Base-by-base conservation (phyloP, 2,329 filamentous ascomycete species). In the Exophiala sp. region DNA sequence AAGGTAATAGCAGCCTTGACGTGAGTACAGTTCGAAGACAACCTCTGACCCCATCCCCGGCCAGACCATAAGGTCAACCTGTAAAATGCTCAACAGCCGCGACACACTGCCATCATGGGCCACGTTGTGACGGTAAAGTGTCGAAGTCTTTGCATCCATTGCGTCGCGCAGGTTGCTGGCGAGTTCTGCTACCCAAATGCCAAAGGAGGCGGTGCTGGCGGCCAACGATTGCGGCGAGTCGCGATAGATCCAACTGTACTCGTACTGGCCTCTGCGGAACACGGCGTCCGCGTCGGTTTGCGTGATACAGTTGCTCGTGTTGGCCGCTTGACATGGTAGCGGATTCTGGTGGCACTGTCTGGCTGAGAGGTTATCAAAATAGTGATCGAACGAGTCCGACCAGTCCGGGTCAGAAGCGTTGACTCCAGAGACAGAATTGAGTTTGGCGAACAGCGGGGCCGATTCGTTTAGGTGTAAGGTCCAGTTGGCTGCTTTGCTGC, bases 291-390 rank as follows among this genome's bases (percentile, higher is more conserved):
- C 82, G 37, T 82, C 70, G 0, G 69, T 65, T 59, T 81, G 80
- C 2, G 77, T 77, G 34, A 90, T 70, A 62, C 87, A 91, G 46
- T 76, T 73, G 53, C 74, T 74, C 68, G 50, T 66, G 40, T 60
- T 56, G 14, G 73, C 66, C 5, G 76, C 65, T 55, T 77, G 79
- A 68, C 86, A 91, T 0, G 86, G 87, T 0, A 90, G 70, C 0
- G 85, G 78, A 61, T 85, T 86, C 14, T 67, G 70, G 63, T 93
- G 86, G 65, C 87, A 93, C 63, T 88, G 83, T 0, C 86, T 77
- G 0, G 86, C 83, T 0, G 85, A 88, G 1, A 93, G 75, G 62
- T 89, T 93, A 65, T 93, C 88, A 61, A 83, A 93, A 70, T 93
- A 93, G 66, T 89, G 87, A 63, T 93, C 88, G 60, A 85, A 83